Evolutionary conservation across 148 eudicot genomes (phyloP).

Genomic region (Suaeda aralocaspica): DNA sequence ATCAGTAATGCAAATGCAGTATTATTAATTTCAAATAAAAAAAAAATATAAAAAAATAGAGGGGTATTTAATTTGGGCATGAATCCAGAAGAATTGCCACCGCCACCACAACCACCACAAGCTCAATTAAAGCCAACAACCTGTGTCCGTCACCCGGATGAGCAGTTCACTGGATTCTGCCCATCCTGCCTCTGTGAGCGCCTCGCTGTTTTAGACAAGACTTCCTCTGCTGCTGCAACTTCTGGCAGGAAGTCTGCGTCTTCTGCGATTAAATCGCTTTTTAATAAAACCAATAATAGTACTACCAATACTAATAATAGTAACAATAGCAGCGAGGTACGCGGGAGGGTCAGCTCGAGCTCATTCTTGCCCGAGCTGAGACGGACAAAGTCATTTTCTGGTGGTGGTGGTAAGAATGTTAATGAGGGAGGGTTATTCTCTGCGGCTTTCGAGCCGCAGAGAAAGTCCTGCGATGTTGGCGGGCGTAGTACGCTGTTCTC

Average conservation of each 20-base stretch:
- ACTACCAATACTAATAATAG: not conserved
- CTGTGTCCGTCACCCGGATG: conserved; percentile 80
- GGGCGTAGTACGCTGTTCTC: conserved; percentile 36
- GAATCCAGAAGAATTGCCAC: conserved; percentile 47
- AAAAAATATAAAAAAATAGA: not conserved
- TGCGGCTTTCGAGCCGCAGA: conserved; percentile 35
- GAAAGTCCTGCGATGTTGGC: conserved; percentile 43
- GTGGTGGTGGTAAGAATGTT: conserved; percentile 48
- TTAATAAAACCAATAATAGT: conserved; percentile 8
- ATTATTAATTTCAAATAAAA: conserved; percentile 22
- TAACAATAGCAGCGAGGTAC: not conserved
- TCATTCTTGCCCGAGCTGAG: conserved; percentile 68
- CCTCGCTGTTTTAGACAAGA: conserved; percentile 55
- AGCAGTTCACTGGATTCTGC: conserved; percentile 82
- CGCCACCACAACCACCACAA: conserved; percentile 54
- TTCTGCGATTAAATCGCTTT: conserved; percentile 32
- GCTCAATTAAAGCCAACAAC: conserved; percentile 71
- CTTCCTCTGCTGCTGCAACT: conserved; percentile 36
- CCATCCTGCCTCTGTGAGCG: conserved; percentile 90
- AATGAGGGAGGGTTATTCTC: conserved; percentile 28
- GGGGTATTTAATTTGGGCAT: conserved; percentile 27
- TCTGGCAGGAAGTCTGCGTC: conserved; percentile 41
- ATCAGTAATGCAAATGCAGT: not conserved
- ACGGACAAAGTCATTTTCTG: conserved; percentile 76
- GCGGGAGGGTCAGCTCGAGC: conserved; percentile 26